Percentiles rank a stretch among this genome's conserved stretches.
These are phyloP conservation scores for Cyclanthera cordifolia DNA, from an alignment of 306 rosid genomes.

Conservation along the genomic window DNA sequence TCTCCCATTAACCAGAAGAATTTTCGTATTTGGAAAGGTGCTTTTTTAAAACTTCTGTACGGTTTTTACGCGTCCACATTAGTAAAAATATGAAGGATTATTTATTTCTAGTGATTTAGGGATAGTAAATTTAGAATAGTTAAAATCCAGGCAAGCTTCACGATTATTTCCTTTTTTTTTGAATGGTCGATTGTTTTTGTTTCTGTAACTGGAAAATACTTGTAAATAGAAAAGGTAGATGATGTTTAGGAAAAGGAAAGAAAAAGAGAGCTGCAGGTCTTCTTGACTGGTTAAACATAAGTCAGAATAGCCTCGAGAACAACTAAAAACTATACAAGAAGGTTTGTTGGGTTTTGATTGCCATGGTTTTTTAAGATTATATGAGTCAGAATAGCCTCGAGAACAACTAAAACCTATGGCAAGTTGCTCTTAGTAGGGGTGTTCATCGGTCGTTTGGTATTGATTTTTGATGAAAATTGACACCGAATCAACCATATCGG, in stretches of 20 bases:
- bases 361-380: not conserved
- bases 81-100: conserved; percentile 5
- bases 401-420: not conserved
- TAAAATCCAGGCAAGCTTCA: not conserved
- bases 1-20: conserved; percentile 70
- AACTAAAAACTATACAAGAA: too few relatives aligned
- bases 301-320: too few relatives aligned
- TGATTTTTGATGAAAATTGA: too few relatives aligned
- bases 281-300: not conserved
- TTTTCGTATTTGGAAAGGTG: conserved; percentile 81
- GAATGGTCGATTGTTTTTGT: too few relatives aligned
- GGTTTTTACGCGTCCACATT: not conserved
- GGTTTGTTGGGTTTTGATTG: not conserved
- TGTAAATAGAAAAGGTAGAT: not conserved
- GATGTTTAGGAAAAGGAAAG: not conserved
- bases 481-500: too few relatives aligned
- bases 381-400: not conserved
- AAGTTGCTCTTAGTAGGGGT: not conserved
- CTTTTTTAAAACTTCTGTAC: not conserved
- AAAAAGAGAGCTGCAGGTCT: not conserved
- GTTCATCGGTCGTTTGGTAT: too few relatives aligned
- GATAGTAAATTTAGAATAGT: too few relatives aligned
- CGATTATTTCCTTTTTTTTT: too few relatives aligned
- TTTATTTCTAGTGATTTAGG: not conserved
- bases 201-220: not conserved